A percentile compares a stretch with the other conserved stretches of the same genome.
Evolutionary conservation across 2,329 filamentous ascomycete species (phyloP).

Genomic region (Aspergillus pseudoviridinutans): DNA sequence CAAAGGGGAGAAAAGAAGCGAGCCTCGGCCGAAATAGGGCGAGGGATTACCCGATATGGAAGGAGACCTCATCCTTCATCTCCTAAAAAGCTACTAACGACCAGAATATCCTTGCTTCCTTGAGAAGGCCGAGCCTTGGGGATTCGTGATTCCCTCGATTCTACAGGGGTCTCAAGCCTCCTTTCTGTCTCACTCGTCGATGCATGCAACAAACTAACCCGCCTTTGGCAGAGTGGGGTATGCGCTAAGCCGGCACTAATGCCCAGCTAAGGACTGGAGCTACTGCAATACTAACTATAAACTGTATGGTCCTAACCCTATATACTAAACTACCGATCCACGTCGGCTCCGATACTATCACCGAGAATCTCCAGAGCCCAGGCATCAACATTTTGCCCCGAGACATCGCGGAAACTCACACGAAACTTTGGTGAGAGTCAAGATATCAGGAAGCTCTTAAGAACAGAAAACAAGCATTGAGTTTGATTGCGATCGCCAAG

Average conservation of each 20-base stretch:
- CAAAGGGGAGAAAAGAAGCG: neutral
- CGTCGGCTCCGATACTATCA: neutral
- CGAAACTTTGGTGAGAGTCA: neutral
- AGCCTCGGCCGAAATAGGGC: neutral
- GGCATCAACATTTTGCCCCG: constrained; percentile 3
- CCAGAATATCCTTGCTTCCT: no score
- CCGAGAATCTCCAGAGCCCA: neutral
- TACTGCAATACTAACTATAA: neutral
- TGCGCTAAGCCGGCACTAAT: neutral
- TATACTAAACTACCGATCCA: neutral
- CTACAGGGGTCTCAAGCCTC: neutral
- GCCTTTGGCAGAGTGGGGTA: neutral
- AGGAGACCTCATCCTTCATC: neutral
- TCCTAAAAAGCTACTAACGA: no score
- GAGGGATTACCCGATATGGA: neutral
- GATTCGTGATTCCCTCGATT: no score
- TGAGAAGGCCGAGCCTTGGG: no score
- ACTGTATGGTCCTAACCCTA: neutral
- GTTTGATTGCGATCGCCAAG: neutral
- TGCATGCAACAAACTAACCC: neutral
- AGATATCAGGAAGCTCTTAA: neutral
- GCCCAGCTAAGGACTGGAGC: neutral
- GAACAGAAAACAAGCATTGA: neutral
- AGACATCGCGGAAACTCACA: neutral
- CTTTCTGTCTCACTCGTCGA: neutral